A percentile compares a stretch with the other conserved stretches of the same genome.
Conservation (phyloP, 1,284 basidiomycete genomes). For the Cronartium quercuum region DNA sequence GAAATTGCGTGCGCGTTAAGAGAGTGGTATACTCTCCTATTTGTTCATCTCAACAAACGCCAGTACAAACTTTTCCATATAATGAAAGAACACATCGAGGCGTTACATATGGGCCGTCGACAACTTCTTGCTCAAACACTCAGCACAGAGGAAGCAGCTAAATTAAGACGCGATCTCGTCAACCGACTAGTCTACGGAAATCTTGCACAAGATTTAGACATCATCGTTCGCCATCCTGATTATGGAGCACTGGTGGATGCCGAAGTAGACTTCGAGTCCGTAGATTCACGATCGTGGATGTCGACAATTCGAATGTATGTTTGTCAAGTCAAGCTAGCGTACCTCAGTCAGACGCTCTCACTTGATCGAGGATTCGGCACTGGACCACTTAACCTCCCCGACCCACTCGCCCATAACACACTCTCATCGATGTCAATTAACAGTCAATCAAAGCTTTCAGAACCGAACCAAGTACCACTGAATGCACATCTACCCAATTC, state of each 20-base stretch:
- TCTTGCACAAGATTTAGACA: conserved; percentile 81
- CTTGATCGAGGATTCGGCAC: conserved; percentile 54
- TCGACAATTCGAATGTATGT: conserved; percentile 74
- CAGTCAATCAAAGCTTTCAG: conserved; percentile 47
- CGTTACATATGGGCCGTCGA: conserved; percentile 76
- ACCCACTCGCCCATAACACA: conserved; percentile 4
- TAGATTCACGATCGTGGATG: conserved; percentile 43
- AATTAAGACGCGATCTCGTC: conserved; percentile 78
- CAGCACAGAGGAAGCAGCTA: conserved; percentile 75
- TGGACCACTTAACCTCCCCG: conserved; percentile 32
- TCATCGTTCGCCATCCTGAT: conserved; percentile 87
- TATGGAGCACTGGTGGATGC: conserved; percentile 74
- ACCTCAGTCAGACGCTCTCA: conserved; percentile 65
- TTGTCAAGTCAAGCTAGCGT: conserved; percentile 59
- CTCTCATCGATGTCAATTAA: conserved; percentile 23
- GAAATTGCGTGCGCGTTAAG: conserved; percentile 93
- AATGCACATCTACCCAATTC: conserved; percentile 41
- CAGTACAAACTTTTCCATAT: conserved; percentile 84
- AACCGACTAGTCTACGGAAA: conserved; percentile 81
- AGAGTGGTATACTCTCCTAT: conserved; percentile 61
- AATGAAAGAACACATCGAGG: conserved; percentile 83
- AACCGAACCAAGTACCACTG: conserved; percentile 37
- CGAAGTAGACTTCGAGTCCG: conserved; percentile 62
- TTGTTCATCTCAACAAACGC: conserved; percentile 76
- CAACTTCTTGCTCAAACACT: conserved; percentile 82